Conservation (phyloP, 768 basidiomycete species). For the Boletus rex-veris region DNA sequence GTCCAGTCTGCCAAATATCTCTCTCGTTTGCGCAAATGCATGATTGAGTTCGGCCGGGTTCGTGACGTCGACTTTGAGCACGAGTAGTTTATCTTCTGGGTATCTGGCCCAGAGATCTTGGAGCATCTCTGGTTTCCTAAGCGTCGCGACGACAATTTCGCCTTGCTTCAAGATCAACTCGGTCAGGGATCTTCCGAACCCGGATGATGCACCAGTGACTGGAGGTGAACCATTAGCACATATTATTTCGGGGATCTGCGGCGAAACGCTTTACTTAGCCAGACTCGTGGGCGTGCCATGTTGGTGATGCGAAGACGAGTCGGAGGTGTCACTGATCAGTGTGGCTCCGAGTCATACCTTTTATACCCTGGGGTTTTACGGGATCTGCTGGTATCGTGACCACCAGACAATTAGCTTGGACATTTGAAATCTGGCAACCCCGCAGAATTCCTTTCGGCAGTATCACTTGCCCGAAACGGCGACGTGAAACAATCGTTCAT, state of each 20-base stretch:
- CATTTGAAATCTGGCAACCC: background rate
- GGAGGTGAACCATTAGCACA: background rate
- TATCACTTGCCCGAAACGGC: background rate
- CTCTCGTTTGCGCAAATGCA: slow-evolving; percentile 10
- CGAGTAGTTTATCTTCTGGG: slow-evolving; percentile 11
- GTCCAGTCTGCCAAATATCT: slow-evolving; percentile 13
- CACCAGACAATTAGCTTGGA: background rate
- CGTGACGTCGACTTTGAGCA: slow-evolving; percentile 14
- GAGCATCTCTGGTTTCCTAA: slow-evolving; percentile 35
- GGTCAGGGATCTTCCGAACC: slow-evolving; percentile 35
- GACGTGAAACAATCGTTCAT: background rate
- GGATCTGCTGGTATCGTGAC: background rate
- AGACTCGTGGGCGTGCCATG: slow-evolving; percentile 8
- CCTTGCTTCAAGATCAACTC: slow-evolving; percentile 33
- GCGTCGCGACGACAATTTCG: slow-evolving; percentile 40
- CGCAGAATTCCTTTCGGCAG: background rate
- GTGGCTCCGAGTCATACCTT: background rate
- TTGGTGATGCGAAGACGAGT: background rate
- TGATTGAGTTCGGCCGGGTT: slow-evolving; percentile 6
- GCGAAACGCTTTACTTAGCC: slow-evolving; percentile 1
- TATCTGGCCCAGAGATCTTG: background rate
- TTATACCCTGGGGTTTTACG: background rate
- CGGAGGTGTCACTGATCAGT: background rate
- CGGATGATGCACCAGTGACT: slow-evolving; percentile 42
- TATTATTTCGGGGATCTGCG: background rate